Conservation (phyloP, 2,329 filamentous ascomycete genomes). For the Ceratocystis cubensis region DNA sequence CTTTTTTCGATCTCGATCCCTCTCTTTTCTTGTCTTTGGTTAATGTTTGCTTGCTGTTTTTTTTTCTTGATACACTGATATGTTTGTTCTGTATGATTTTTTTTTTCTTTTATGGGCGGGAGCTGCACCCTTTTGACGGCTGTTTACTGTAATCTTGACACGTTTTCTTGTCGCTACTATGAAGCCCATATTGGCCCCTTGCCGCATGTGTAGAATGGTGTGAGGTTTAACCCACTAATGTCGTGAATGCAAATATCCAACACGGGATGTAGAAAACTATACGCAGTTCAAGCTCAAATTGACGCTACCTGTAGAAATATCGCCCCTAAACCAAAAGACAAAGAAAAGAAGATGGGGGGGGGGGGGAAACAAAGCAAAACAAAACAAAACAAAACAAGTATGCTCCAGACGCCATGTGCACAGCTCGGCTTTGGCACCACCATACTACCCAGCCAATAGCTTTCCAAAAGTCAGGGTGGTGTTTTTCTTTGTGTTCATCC, state of each 20-base stretch:
- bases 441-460: neutral
- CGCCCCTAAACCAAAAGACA: neutral
- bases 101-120: neutral
- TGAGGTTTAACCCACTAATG: neutral
- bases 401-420: slow-evolving; percentile 12
- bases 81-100: slow-evolving; percentile 1
- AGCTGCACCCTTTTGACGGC: slow-evolving; percentile 3
- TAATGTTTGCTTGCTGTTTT: slow-evolving; percentile 4
- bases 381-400: slow-evolving; percentile 4
- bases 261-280: neutral
- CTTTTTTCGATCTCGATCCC: neutral
- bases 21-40: slow-evolving; percentile 11
- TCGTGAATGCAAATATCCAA: neutral
- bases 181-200: neutral
- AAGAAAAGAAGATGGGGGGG: neutral
- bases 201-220: neutral
- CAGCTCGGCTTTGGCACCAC: neutral
- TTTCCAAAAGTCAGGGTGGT: neutral
- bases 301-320: slow-evolving; percentile 1
- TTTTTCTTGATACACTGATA: slow-evolving; percentile 13
- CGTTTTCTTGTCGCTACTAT: neutral
- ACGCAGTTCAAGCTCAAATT: neutral
- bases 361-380: neutral
- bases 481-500: neutral
- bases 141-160: slow-evolving; percentile 10